These are phyloP conservation scores for Dictyostelium purpureum DNA, from an alignment of 78 protist genomes.

Conservation along the genomic window DNA sequence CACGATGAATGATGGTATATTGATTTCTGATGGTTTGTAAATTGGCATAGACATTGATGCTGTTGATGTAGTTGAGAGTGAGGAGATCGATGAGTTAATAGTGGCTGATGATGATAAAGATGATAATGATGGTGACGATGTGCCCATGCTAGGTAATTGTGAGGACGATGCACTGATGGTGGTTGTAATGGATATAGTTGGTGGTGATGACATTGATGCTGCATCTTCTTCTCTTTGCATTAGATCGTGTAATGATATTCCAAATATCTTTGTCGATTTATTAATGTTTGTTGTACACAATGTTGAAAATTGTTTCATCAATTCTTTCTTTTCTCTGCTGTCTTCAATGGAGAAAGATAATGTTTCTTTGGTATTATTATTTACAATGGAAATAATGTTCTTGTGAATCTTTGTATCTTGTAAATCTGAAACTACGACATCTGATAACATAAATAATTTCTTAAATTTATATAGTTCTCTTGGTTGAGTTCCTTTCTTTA, in stretches of 20 bases:
- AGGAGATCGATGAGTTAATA: too few relatives aligned
- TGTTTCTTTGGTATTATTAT: slow-evolving; percentile 15
- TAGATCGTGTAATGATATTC: slow-evolving; percentile 20
- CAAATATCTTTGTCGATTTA: slow-evolving; percentile 53
- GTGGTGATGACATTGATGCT: neutral
- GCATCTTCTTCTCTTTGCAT: slow-evolving; percentile 31
- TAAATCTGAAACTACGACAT: slow-evolving; percentile 50
- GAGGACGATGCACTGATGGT: neutral
- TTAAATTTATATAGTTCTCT: slow-evolving; percentile 39
- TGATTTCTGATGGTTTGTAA: neutral
- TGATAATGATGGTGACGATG: neutral
- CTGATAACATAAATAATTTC: slow-evolving; percentile 22
- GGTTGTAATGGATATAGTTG: neutral
- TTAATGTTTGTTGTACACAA: slow-evolving; percentile 32
- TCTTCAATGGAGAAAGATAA: slow-evolving; percentile 52
- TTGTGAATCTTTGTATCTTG: slow-evolving; percentile 28
- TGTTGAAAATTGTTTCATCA: slow-evolving; percentile 44
- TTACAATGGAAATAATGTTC: slow-evolving; percentile 45
- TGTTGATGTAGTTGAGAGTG: too few relatives aligned
- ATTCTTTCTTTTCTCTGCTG: slow-evolving; percentile 21
- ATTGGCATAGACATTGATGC: neutral
- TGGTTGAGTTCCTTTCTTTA: slow-evolving; percentile 22
- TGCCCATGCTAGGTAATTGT: too few relatives aligned
- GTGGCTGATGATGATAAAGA: neutral
- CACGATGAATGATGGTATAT: slow-evolving; percentile 42